Percentiles rank a stretch among this genome's conserved stretches.
phyloP scores from a whole-genome alignment of 257 asterid species.

The Solanum pinnatisectum region DNA sequence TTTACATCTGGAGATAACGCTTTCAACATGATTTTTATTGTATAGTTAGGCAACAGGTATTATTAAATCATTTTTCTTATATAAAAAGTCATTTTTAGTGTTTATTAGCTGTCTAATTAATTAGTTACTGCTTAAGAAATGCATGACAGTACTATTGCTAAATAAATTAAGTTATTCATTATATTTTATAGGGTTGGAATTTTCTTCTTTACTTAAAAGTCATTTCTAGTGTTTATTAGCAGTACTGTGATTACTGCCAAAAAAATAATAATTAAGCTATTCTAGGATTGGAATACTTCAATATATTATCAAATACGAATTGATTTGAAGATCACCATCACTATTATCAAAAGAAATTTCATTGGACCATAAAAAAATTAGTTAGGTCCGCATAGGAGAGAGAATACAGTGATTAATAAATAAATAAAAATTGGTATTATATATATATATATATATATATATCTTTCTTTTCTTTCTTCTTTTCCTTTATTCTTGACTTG shows the following conservation, averaged over 20 bases:
- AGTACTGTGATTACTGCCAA: not conserved
- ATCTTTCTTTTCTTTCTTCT: no score
- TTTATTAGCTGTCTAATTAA: not conserved
- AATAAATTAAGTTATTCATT: not conserved
- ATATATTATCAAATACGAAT: not conserved
- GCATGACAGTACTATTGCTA: not conserved
- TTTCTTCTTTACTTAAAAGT: not conserved
- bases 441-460: no score
- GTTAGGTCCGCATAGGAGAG: rapidly evolving
- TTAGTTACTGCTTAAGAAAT: not conserved
- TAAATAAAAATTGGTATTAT: not conserved
- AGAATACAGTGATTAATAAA: rapidly evolving
- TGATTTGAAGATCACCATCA: not conserved
- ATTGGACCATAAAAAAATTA: no score
- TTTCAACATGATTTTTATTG: not conserved
- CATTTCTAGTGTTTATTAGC: not conserved
- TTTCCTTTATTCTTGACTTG: no score
- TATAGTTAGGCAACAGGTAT: rapidly evolving
- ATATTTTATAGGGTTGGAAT: not conserved
- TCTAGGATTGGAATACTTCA: not conserved
- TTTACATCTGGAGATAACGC: rapidly evolving
- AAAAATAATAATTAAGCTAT: not conserved
- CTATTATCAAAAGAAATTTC: no score
- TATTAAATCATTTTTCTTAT: not conserved
- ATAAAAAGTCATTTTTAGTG: not conserved